Base-by-base conservation (phyloP, 257 asterid species). In the Nicotiana tomentosiformis region DNA sequence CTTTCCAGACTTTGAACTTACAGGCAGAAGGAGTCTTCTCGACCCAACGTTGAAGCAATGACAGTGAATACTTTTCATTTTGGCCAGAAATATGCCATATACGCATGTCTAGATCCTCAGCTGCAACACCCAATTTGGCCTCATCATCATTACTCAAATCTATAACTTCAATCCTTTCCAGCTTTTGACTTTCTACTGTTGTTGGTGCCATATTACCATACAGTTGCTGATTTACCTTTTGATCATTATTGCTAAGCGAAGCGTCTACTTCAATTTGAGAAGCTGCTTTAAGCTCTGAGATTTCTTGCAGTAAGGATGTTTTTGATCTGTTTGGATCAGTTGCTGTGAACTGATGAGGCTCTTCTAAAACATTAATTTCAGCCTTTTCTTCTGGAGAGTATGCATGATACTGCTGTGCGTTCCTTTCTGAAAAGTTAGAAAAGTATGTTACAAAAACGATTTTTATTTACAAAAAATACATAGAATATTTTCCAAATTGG, bases 1-100 rank as follows among this genome's bases (percentile, higher is more conserved):
- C 90, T 68, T 46, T 87, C 88, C 90, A 85, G 12, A 76, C 89
- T 83, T 83, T 89, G 86, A 85, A 88, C 43, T 87, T 39, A 18
- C 46, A 66, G 0, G 90, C 84, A 16, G 77, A 77, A 15, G 20
- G 15, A 53, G 26, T 74, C 1, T 0, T 23, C 33, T 81, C 20
- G 20, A 60, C 79, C 88, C 85, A 90, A 0, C 39, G 20, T 67
- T 83, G 83, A 86, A 90, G 60, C 23, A 87, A 5, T 5, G 84
- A 64, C 67, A 82, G 30, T 26, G 83, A 18, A 57, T 82, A 86
- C 85, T 20, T 82, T 26, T 51, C 62, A 12, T 12, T 72, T 35
- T 84, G 82, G n/a, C 86, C 87, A 60, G 9, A 53, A 35, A 86
- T 4, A 58, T 80, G 83, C 91, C 90, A 86, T 26, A 26, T 39